These are phyloP conservation scores for Metschnikowia lachancei DNA, from an alignment of 805 yeast species.

Conservation along the genomic window DNA sequence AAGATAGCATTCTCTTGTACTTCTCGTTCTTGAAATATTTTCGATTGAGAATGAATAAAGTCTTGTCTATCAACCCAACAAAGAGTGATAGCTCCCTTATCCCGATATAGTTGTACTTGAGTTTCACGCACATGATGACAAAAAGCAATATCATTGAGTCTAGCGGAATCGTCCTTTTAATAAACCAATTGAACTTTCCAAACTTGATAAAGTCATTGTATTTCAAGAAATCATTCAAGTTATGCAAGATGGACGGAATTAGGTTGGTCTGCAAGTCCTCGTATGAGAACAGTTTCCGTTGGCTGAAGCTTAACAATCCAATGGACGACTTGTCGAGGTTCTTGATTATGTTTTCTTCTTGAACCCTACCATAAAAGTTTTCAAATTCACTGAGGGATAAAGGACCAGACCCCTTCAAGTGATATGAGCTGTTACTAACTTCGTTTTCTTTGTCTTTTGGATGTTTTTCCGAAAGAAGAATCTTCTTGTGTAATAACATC, in stretches of 20 bases:
- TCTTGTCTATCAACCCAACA: slow-evolving; percentile 41
- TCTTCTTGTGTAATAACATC: slow-evolving; percentile 43
- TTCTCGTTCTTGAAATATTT: slow-evolving; percentile 48
- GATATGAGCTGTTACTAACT: neutral
- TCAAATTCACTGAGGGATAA: slow-evolving; percentile 37
- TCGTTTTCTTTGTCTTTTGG: neutral
- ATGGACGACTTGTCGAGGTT: slow-evolving; percentile 39
- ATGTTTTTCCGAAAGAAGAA: slow-evolving; percentile 33
- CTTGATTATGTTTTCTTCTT: slow-evolving; percentile 38
- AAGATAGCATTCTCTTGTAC: slow-evolving; percentile 44
- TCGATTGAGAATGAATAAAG: slow-evolving; percentile 40
- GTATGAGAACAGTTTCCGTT: slow-evolving; percentile 44
- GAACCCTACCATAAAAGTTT: slow-evolving; percentile 39
- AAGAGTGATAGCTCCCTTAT: slow-evolving; percentile 36
- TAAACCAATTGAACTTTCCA: slow-evolving; percentile 59
- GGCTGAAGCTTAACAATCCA: slow-evolving; percentile 36
- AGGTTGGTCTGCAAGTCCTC: slow-evolving; percentile 52
- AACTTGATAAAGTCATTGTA: slow-evolving; percentile 51
- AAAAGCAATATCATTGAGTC: slow-evolving; percentile 54
- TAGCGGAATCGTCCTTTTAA: slow-evolving; percentile 57
- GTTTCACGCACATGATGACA: slow-evolving; percentile 52
- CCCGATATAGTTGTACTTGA: slow-evolving; percentile 42
- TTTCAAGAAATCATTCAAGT: slow-evolving; percentile 52
- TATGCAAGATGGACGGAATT: slow-evolving; percentile 56
- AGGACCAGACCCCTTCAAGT: slow-evolving; percentile 23